These are phyloP conservation scores for Phytophthora idaei DNA, from an alignment of 352 stramenopile genomes.

Conservation along the genomic window DNA sequence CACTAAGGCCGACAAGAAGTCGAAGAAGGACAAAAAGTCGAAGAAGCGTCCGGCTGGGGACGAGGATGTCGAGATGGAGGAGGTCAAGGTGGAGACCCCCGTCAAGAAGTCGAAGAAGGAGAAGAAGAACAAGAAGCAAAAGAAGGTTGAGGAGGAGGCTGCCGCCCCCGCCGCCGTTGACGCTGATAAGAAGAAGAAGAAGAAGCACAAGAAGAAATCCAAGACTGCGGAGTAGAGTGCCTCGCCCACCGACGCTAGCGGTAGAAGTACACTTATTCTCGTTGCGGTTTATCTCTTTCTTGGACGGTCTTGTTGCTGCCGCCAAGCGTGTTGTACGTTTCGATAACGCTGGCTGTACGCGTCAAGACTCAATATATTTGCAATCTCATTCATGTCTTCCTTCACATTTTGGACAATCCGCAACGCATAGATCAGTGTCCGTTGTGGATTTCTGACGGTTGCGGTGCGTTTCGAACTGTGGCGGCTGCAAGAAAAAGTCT, in stretches of 20 bases:
- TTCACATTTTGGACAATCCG: background rate
- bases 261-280: slow-evolving; percentile 57
- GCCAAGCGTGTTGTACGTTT: slow-evolving; percentile 34
- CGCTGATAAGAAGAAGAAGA: slow-evolving; percentile 79
- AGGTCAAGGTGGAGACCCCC: slow-evolving; percentile 65
- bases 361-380: slow-evolving; percentile 42
- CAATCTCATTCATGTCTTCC: slow-evolving; percentile 28
- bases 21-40: slow-evolving; percentile 77
- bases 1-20: slow-evolving; percentile 58
- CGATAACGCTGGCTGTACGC: slow-evolving; percentile 36
- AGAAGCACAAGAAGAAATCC: slow-evolving; percentile 83
- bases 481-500: background rate
- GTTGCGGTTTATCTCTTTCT: slow-evolving; percentile 31
- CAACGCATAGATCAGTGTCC: background rate
- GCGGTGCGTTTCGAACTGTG: slow-evolving; percentile 28
- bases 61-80: slow-evolving; percentile 58
- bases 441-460: slow-evolving; percentile 31
- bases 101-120: slow-evolving; percentile 87
- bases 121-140: slow-evolving; percentile 71
- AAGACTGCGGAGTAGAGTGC: slow-evolving; percentile 74
- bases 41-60: slow-evolving; percentile 84
- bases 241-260: slow-evolving; percentile 35
- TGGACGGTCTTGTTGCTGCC: slow-evolving; percentile 30
- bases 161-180: slow-evolving; percentile 18
- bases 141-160: slow-evolving; percentile 41